Conservation (phyloP, 768 basidiomycete genomes). For the Boletellus ananiceps region DNA sequence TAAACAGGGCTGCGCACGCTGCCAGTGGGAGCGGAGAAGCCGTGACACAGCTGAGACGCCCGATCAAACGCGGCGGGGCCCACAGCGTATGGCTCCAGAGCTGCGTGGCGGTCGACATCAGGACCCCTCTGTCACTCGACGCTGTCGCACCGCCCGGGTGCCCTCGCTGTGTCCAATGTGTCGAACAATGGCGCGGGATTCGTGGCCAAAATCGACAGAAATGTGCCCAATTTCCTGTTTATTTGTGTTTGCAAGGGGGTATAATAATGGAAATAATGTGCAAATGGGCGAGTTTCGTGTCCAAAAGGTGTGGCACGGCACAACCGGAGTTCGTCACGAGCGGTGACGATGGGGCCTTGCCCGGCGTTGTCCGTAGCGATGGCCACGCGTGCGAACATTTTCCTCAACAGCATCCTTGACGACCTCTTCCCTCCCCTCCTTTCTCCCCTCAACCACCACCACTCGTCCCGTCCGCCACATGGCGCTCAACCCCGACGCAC, state of each 20-base stretch:
- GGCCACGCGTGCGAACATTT: conserved; percentile 40
- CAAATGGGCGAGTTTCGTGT: conserved; percentile 22
- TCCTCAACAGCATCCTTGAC: conserved; percentile 40
- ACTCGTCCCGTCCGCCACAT: conserved; percentile 25
- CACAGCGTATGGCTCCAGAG: background rate
- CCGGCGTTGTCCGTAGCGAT: conserved; percentile 41
- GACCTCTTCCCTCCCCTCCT: conserved; percentile 33
- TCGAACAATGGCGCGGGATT: no score
- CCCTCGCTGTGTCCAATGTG: no score
- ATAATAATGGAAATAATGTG: conserved; percentile 2
- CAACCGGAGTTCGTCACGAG: conserved; percentile 38
- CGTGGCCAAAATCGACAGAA: no score
- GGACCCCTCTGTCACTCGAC: no score
- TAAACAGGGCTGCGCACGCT: conserved; percentile 3
- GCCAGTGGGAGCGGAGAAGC: background rate
- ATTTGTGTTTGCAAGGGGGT: background rate
- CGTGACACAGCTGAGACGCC: background rate
- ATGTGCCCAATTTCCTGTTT: background rate
- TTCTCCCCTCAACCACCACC: conserved; percentile 36
- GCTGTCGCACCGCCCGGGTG: no score
- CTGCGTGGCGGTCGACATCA: no score
- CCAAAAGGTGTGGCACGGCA: conserved; percentile 31
- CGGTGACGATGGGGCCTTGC: conserved; percentile 42
- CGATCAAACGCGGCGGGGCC: conserved; percentile 4
- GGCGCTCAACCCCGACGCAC: conserved; percentile 39